These are phyloP conservation scores for Ambrosia artemisiifolia DNA, from an alignment of 129 eudicot species.

Conservation along the genomic window DNA sequence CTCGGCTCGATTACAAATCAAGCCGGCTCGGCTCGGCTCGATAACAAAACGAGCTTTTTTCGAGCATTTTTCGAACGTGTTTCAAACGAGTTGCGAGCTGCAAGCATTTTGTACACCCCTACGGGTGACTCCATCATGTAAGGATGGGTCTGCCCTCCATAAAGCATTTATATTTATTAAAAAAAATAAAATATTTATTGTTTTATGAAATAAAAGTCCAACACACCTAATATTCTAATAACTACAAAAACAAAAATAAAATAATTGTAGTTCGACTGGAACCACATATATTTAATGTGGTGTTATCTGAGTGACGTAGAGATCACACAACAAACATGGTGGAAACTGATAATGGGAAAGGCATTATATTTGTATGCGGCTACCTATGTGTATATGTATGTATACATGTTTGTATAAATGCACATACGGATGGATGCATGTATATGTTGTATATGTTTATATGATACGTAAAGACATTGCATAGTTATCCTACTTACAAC, in stretches of 20 bases:
- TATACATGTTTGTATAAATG: background rate
- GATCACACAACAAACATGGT: background rate
- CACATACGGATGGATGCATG: background rate
- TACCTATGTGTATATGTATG: background rate
- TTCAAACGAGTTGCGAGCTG: no score
- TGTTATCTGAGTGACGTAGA: background rate
- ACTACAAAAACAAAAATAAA: background rate
- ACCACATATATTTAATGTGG: background rate
- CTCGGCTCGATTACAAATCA: no score
- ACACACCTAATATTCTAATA: background rate
- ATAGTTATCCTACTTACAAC: no score
- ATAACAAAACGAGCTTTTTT: no score
- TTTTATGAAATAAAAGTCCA: background rate
- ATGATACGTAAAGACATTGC: no score
- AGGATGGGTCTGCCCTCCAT: no score
- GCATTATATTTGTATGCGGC: background rate
- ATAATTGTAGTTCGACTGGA: background rate
- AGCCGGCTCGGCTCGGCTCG: no score
- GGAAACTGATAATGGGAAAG: background rate
- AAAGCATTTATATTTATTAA: no score
- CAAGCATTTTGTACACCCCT: no score
- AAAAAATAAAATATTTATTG: no score
- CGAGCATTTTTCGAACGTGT: no score
- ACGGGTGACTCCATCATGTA: no score
- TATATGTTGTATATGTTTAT: background rate